Percentiles rank a stretch among this genome's conserved stretches.
Evolutionary conservation across 1,139 yeast species (phyloP).

Genomic region (Pichia sp.): DNA sequence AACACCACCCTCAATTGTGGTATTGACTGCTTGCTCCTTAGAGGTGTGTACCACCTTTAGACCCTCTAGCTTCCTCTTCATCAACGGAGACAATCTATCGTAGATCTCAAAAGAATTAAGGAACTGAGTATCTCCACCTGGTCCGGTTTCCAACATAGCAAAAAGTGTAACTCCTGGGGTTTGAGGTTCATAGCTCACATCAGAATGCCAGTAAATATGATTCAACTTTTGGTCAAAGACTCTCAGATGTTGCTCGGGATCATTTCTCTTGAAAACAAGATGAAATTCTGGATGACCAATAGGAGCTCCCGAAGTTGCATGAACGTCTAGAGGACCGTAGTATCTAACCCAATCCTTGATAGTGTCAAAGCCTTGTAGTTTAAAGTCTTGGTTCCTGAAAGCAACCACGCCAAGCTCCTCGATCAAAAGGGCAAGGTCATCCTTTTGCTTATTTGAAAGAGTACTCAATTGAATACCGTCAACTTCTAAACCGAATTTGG

Average conservation of each 20-base stretch:
- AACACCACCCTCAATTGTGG: slow-evolving; percentile 52
- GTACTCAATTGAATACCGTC: slow-evolving; percentile 3
- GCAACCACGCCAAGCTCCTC: background rate
- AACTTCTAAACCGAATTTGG: background rate
- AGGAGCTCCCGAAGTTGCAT: background rate
- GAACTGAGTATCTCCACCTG: slow-evolving; percentile 72
- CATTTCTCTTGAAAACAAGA: background rate
- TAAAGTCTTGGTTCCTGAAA: background rate
- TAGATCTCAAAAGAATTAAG: slow-evolving; percentile 62
- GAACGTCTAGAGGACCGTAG: background rate
- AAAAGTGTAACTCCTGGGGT: slow-evolving; percentile 68
- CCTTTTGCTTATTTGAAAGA: background rate
- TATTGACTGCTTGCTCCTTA: slow-evolving; percentile 58
- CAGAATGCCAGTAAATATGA: slow-evolving; percentile 58
- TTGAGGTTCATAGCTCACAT: slow-evolving; percentile 65
- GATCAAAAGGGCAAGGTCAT: background rate
- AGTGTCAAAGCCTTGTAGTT: background rate
- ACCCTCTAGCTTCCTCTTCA: slow-evolving; percentile 52
- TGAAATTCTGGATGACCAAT: background rate
- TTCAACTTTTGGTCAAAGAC: slow-evolving; percentile 21
- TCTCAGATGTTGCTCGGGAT: background rate
- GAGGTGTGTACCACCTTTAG: slow-evolving; percentile 67
- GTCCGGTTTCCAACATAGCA: slow-evolving; percentile 37
- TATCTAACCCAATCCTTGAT: background rate
- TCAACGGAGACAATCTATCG: slow-evolving; percentile 59